These are phyloP conservation scores for Fusarium camptoceras DNA, from an alignment of 2,329 filamentous ascomycete species.

Conservation along the genomic window DNA sequence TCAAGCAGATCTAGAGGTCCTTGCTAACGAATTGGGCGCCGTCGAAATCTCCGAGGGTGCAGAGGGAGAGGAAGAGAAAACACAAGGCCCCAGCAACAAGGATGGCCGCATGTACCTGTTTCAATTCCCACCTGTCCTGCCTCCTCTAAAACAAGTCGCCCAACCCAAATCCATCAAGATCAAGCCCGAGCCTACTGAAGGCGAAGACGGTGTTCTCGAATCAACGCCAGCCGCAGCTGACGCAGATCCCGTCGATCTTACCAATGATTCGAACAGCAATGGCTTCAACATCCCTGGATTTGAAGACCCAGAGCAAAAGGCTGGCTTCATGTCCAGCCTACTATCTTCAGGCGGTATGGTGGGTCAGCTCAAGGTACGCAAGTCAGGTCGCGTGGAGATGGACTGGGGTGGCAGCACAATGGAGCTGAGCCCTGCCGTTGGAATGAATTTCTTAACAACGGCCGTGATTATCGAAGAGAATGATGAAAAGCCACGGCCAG, in stretches of 20 bases:
- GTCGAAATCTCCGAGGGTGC: constrained; percentile 47
- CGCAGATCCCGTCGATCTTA: constrained; percentile 57
- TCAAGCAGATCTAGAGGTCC: constrained; percentile 55
- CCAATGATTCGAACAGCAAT: constrained; percentile 48
- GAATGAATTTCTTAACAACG: constrained; percentile 67
- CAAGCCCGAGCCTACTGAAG: constrained; percentile 58
- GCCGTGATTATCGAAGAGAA: constrained; percentile 70
- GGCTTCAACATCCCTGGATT: constrained; percentile 31
- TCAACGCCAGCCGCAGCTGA: constrained; percentile 42
- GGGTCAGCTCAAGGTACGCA: constrained; percentile 69
- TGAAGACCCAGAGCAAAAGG: constrained; percentile 50
- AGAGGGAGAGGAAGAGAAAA: constrained; percentile 36
- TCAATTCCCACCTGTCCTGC: constrained; percentile 72
- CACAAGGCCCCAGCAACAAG: constrained; percentile 51
- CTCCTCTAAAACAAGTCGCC: constrained; percentile 59
- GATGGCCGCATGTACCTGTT: constrained; percentile 73
- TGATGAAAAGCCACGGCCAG: constrained; percentile 62
- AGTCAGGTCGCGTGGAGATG: constrained; percentile 71
- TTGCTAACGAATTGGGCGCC: constrained; percentile 58
- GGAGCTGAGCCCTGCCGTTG: constrained; percentile 63
- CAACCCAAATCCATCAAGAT: constrained; percentile 49
- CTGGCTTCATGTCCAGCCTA: constrained; percentile 54
- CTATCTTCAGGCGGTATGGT: constrained; percentile 67
- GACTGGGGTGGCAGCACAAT: constrained; percentile 71
- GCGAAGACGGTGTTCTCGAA: constrained; percentile 54